Conservation (phyloP, 345 rosid genomes). For the Lepidium aucheri region DNA sequence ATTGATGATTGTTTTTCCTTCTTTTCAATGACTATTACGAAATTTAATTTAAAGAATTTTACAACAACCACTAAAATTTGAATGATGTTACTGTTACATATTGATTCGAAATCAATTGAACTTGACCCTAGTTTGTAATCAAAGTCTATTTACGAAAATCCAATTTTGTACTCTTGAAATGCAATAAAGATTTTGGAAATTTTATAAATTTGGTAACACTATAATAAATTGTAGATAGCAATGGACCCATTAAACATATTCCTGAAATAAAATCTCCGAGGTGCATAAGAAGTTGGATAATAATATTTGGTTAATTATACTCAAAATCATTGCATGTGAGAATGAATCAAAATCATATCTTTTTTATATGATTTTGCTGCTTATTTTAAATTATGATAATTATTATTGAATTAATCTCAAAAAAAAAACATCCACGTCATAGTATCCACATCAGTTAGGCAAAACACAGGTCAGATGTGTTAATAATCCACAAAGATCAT, state of each 20-base stretch:
- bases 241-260: neutral
- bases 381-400: no score
- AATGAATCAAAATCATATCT: constrained; percentile 9
- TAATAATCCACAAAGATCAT: neutral
- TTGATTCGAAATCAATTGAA: neutral
- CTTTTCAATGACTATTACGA: neutral
- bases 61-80: no score
- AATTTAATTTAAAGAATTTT: no score
- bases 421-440: constrained; percentile 18
- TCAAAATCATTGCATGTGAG: constrained; percentile 24
- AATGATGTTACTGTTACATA: neutral
- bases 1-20: neutral
- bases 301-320: neutral
- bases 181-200: no score
- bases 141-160: no score
- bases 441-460: constrained; percentile 25
- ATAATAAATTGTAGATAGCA: neutral
- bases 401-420: no score
- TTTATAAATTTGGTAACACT: neutral
- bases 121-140: neutral
- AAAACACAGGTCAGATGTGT: constrained; percentile 22
- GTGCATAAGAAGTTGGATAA: constrained; percentile 14
- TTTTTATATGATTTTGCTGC: constrained; percentile 9
- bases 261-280: neutral
- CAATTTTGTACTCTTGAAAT: no score